phyloP scores from a whole-genome alignment of 208 protist genomes.

The Trypanosoma boissoni region DNA sequence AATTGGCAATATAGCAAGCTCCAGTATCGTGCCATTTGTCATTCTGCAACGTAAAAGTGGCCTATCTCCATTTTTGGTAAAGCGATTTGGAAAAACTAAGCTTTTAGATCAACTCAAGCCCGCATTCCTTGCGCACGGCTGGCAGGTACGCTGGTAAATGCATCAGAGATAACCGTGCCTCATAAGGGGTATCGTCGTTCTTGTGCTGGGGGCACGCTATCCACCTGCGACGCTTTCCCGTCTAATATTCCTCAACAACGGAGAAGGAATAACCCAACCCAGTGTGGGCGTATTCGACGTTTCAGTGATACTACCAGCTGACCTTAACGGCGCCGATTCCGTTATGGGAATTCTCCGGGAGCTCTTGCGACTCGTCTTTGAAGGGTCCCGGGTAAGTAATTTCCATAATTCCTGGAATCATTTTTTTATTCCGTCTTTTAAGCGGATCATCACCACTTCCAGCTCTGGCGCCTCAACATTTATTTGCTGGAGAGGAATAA shows the following conservation, averaged over 20 bases:
- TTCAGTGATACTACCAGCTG: not conserved
- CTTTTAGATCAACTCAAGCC: too few species aligned
- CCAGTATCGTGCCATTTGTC: not conserved
- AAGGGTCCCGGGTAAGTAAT: not conserved
- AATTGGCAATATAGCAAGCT: constrained; percentile 24
- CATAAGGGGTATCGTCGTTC: not conserved
- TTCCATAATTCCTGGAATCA: not conserved
- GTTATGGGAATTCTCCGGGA: not conserved
- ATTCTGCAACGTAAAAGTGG: not conserved
- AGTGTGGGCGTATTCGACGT: not conserved
- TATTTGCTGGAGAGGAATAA: not conserved
- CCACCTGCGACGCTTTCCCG: not conserved
- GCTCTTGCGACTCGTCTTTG: not conserved
- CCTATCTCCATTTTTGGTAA: too few species aligned
- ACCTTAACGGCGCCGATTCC: not conserved
- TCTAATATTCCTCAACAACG: not conserved
- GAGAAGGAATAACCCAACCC: not conserved
- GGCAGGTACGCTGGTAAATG: too few species aligned
- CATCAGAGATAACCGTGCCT: too few species aligned
- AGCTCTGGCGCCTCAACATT: not conserved
- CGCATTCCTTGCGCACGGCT: too few species aligned
- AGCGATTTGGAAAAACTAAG: too few species aligned
- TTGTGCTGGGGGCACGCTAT: not conserved
- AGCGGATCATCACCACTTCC: not conserved
- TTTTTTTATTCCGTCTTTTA: not conserved